Evolutionary conservation across 768 basidiomycete genomes (phyloP).

Genomic region (Nidularia pulvinata): DNA sequence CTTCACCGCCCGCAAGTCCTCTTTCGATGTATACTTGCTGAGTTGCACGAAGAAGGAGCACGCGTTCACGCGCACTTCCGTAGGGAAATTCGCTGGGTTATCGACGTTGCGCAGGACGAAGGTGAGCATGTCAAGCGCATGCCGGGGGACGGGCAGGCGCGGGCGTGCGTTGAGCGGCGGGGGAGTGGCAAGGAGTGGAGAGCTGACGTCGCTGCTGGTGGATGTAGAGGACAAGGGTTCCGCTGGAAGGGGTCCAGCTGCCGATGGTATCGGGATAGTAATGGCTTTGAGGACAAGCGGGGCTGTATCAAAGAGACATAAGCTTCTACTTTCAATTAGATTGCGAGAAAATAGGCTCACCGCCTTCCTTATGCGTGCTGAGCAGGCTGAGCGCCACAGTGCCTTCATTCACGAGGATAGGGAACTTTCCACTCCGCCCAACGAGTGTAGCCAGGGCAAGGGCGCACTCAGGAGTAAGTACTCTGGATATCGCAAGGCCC

Average conservation of each 20-base stretch:
- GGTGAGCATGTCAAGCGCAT: constrained; percentile 69
- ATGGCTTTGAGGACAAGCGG: constrained; percentile 63
- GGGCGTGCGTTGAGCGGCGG: constrained; percentile 16
- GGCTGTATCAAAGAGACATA: constrained; percentile 33
- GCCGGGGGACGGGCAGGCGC: constrained; percentile 43
- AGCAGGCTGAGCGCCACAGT: constrained; percentile 82
- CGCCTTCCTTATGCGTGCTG: constrained; percentile 61
- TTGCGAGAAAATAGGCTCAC: constrained; percentile 34
- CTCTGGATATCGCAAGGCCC: constrained; percentile 48
- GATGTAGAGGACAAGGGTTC: constrained; percentile 32
- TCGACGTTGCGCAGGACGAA: constrained; percentile 59
- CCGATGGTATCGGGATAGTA: constrained; percentile 28
- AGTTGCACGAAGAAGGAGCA: constrained; percentile 73
- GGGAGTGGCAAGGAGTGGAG: constrained; percentile 47
- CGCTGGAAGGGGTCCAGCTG: constrained; percentile 20
- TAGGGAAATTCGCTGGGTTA: constrained; percentile 57
- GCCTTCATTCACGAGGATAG: constrained; percentile 87
- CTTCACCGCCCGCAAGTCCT: constrained; percentile 49
- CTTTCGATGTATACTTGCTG: constrained; percentile 48
- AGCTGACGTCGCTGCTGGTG: constrained; percentile 40
- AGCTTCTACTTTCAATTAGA: constrained; percentile 2
- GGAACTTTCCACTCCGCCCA: constrained; percentile 76
- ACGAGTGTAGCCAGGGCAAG: constrained; percentile 71
- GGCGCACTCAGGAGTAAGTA: constrained; percentile 55
- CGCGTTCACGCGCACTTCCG: constrained; percentile 76